Conservation (phyloP, 176 grass and related monocot genomes). For the Oropetium thomaeum region DNA sequence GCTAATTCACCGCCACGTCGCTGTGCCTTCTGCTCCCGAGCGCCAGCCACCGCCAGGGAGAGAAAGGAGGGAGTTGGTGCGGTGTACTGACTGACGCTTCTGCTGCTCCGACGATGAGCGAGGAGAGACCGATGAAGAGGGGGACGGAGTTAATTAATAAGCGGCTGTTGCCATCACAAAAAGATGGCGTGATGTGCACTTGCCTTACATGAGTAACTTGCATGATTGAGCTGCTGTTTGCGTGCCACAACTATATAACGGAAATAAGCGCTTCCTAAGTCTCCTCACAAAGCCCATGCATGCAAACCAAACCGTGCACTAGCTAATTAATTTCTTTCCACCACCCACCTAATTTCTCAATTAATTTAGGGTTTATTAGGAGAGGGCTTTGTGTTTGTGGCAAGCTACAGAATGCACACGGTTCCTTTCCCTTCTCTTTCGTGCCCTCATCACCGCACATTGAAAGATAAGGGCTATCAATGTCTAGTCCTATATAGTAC, state of each 20-base stretch:
- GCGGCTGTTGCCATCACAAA: constrained; percentile 35
- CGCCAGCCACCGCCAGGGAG: neutral
- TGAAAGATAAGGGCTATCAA: constrained; percentile 10
- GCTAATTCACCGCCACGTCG: constrained; percentile 7
- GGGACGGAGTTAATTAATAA: neutral
- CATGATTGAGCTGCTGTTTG: constrained; percentile 46
- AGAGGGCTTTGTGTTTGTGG: too few species aligned
- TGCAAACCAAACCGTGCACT: constrained; percentile 52
- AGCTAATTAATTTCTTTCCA: too few species aligned
- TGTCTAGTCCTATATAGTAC: neutral
- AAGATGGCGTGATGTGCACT: constrained; percentile 51
- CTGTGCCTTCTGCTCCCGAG: neutral
- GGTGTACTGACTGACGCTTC: neutral
- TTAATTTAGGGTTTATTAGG: too few species aligned
- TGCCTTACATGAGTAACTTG: constrained; percentile 47
- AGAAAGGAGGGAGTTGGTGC: constrained; percentile 5
- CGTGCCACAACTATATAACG: constrained; percentile 21
- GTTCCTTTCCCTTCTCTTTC: constrained; percentile 20
- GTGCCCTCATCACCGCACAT: constrained; percentile 23
- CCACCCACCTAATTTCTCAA: constrained; percentile 34
- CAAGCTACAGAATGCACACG: too few species aligned
- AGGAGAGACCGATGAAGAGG: too few species aligned
- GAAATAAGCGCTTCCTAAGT: constrained; percentile 4
- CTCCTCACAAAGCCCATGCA: constrained; percentile 32
- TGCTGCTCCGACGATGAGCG: neutral